Percentiles rank a stretch among this genome's conserved stretches.
These are phyloP conservation scores for Penicillium sp. DNA, from an alignment of 2,329 filamentous ascomycete genomes.

Conservation along the genomic window DNA sequence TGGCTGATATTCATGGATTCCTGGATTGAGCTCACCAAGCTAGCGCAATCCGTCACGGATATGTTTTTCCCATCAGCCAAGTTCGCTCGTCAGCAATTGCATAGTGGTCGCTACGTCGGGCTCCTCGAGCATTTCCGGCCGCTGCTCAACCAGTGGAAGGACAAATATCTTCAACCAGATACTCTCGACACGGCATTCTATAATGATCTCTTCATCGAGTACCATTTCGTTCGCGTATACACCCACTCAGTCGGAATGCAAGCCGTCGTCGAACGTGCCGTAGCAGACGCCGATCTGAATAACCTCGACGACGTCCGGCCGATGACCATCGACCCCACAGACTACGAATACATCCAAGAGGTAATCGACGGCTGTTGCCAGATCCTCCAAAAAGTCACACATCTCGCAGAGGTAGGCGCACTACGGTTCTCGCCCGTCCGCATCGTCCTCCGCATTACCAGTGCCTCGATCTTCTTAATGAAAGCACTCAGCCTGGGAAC, in stretches of 20 bases:
- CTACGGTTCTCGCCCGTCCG: constrained; percentile 61
- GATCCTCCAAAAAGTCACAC: constrained; percentile 57
- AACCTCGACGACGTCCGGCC: constrained; percentile 46
- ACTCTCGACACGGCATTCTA: constrained; percentile 47
- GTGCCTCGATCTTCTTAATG: constrained; percentile 62
- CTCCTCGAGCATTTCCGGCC: constrained; percentile 52
- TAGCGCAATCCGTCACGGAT: constrained; percentile 60
- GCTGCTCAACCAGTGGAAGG: constrained; percentile 46
- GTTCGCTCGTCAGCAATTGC: constrained; percentile 44
- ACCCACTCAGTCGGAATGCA: constrained; percentile 59
- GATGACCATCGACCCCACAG: constrained; percentile 55
- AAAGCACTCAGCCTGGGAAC: constrained; percentile 58
- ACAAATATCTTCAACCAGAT: constrained; percentile 43
- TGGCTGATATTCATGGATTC: constrained; percentile 60
- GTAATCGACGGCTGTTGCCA: constrained; percentile 61
- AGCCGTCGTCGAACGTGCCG: constrained; percentile 61
- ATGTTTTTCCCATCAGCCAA: constrained; percentile 57
- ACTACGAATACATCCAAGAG: constrained; percentile 63
- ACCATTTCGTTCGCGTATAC: constrained; percentile 54
- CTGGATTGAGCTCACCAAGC: constrained; percentile 57
- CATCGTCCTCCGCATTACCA: constrained; percentile 61
- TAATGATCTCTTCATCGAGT: constrained; percentile 61
- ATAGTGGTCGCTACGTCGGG: constrained; percentile 58
- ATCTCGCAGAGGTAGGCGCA: constrained; percentile 53
- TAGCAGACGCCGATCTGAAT: constrained; percentile 45